Base-by-base conservation (phyloP, 768 basidiomycete genomes). In the Termitomyces sp. region DNA sequence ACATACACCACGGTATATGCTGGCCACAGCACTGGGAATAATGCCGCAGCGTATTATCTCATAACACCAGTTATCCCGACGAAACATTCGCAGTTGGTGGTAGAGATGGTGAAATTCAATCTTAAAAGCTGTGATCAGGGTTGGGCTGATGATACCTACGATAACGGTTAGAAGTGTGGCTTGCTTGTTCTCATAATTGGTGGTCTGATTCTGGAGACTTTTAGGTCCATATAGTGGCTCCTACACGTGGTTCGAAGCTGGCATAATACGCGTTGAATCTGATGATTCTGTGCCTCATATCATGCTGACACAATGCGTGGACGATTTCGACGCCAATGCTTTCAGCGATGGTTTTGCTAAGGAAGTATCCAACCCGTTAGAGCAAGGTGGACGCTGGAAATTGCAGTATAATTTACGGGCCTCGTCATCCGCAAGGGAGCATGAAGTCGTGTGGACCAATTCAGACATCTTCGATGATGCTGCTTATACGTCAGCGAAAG, bases 191-290 rank as follows among this genome's bases (percentile, higher is more conserved):
- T 12, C 46, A 5, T 35, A 8, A 14, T 36, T 36, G 20, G 2
- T 36, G 1, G 14, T 36, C 33, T 51, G 13, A 52, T 18, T 38
- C 23, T 33, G 8, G 49, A 20, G 18, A 20, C 33, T n/a, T 50
- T 12, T 50, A 75, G 74, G 66, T 6, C 60, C 65, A 7, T 73
- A 72, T 57, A 61, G 68, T 28, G 68, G 67, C 1, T 72, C 73
- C 6, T 69, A 58, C 36, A 70, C 69, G 18, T 75, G 74, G 74
- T 75, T 74, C 26, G 73, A 74, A 56, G 72, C 68, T 1, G 62
- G 60, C 13, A 71, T 75, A 4, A 59, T 69, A 23, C 74, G 72
- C 5, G 56, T 52, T 26, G 47, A 30, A 16, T 18, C 47, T 7
- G 48, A 36, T 46, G 32, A 54, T 12, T 47, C 54, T 10, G 41